phyloP scores from a whole-genome alignment of 2,329 filamentous ascomycete species.

The Xylariaceae sp. region DNA sequence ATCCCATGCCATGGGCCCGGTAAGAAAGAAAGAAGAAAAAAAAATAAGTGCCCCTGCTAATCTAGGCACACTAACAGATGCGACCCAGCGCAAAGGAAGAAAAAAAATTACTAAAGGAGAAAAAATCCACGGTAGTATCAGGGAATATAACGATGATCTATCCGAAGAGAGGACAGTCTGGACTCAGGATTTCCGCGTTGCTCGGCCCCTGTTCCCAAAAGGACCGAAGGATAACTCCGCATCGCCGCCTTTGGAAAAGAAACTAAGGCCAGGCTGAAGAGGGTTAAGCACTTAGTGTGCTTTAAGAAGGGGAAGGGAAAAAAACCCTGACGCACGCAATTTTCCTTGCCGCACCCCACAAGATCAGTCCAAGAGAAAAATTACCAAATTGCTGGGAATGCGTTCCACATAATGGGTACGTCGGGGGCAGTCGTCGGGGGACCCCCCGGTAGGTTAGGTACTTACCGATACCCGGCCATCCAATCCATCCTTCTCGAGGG shows the following conservation, averaged over 20 bases:
- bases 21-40: neutral
- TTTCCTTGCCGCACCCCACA: conserved; percentile 27
- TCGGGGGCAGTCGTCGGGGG: neutral
- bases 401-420: conserved; percentile 12
- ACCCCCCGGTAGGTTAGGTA: neutral
- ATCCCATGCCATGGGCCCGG: neutral
- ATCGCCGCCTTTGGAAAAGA: conserved; percentile 17
- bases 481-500: no score
- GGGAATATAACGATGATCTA: neutral
- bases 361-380: conserved; percentile 14
- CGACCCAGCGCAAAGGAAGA: neutral
- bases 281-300: conserved; percentile 12
- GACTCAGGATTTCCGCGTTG: conserved; percentile 7
- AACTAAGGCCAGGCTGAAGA: conserved; percentile 16
- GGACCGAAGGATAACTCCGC: conserved; percentile 15
- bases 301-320: neutral
- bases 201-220: conserved; percentile 7
- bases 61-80: neutral
- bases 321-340: conserved; percentile 26
- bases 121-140: neutral
- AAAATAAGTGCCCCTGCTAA: neutral
- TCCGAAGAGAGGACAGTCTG: neutral
- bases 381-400: conserved; percentile 26
- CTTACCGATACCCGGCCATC: neutral
- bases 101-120: neutral